These are phyloP conservation scores for Clarireedia paspali DNA, from an alignment of 2,329 filamentous ascomycete genomes.

Conservation along the genomic window DNA sequence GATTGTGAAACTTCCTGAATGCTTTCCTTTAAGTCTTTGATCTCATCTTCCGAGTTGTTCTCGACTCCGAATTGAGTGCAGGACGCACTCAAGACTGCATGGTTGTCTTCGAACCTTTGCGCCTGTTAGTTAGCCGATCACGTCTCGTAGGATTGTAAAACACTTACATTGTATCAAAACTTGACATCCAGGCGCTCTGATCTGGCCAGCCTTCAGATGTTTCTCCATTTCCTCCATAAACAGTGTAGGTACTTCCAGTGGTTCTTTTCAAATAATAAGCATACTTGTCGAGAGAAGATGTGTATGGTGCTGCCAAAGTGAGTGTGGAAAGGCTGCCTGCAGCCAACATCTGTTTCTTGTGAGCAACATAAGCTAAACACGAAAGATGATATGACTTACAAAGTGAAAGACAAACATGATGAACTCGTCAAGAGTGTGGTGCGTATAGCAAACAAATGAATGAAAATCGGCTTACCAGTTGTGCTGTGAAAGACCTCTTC, in stretches of 20 bases:
- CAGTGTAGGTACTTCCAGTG: conserved; percentile 4
- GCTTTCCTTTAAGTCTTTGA: conserved; percentile 7
- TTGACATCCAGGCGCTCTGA: conserved; percentile 9
- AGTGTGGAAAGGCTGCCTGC: conserved; percentile 17
- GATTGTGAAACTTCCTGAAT: conserved; percentile 11
- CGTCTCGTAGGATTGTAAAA: neutral
- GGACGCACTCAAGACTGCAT: neutral
- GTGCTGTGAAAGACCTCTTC: neutral
- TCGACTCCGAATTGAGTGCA: conserved; percentile 5
- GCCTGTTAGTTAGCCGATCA: neutral
- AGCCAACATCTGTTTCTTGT: conserved; percentile 11
- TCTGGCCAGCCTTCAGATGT: conserved; percentile 12
- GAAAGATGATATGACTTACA: conserved; percentile 2
- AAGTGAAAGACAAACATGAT: conserved; percentile 16
- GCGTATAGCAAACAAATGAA: neutral
- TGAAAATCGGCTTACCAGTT: neutral
- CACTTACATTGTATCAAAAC: conserved; percentile 13
- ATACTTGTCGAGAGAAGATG: conserved; percentile 2
- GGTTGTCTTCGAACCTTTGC: conserved; percentile 5
- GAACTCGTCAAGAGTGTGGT: conserved; percentile 1
- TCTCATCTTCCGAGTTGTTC: conserved; percentile 11
- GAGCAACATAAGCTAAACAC: neutral
- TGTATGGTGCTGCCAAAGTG: conserved; percentile 11
- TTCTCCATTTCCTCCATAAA: conserved; percentile 9
- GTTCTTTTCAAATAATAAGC: conserved; percentile 6